Percentiles rank a stretch among this genome's conserved stretches.
Conservation (phyloP, 2,329 filamentous ascomycete species). For the Zalaria sp. region DNA sequence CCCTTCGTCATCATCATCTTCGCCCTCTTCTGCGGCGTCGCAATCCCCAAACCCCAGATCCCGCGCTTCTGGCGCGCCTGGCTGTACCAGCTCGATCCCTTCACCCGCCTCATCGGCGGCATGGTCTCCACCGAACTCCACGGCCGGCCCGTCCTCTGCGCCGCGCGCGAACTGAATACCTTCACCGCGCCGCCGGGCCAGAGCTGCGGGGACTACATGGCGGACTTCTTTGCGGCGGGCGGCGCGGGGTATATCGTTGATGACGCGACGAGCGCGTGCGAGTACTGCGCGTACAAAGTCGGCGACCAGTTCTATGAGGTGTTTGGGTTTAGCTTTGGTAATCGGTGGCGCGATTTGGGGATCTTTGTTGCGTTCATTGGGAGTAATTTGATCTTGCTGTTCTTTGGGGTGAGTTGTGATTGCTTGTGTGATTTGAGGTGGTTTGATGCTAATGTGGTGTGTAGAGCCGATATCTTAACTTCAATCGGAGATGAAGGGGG, state of each 20-base stretch:
- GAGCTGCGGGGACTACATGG: conserved; percentile 65
- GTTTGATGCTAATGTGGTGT: conserved; percentile 6
- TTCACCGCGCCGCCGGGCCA: conserved; percentile 54
- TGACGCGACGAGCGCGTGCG: conserved; percentile 51
- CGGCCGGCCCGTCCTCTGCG: conserved; percentile 48
- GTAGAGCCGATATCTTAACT: conserved; percentile 29
- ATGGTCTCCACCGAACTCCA: conserved; percentile 70
- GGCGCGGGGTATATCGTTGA: conserved; percentile 58
- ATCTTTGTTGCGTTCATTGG: conserved; percentile 64
- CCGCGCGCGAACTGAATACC: conserved; percentile 44
- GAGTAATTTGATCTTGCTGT: conserved; percentile 57
- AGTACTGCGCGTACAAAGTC: conserved; percentile 48
- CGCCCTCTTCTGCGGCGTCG: conserved; percentile 76
- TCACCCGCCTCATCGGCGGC: conserved; percentile 67
- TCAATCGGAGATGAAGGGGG: conserved; percentile 39
- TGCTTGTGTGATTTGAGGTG: not conserved
- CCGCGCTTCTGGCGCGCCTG: conserved; percentile 64
- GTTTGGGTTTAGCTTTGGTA: conserved; percentile 50
- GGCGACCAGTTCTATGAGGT: conserved; percentile 55
- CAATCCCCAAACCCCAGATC: conserved; percentile 65
- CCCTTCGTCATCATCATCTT: conserved; percentile 75
- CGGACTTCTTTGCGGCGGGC: conserved; percentile 51
- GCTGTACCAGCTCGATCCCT: conserved; percentile 73
- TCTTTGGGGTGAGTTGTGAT: conserved; percentile 35
- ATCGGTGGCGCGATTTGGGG: conserved; percentile 71